phyloP scores from a whole-genome alignment of 1,139 yeast genomes.

The Diutina ranongensis region DNA sequence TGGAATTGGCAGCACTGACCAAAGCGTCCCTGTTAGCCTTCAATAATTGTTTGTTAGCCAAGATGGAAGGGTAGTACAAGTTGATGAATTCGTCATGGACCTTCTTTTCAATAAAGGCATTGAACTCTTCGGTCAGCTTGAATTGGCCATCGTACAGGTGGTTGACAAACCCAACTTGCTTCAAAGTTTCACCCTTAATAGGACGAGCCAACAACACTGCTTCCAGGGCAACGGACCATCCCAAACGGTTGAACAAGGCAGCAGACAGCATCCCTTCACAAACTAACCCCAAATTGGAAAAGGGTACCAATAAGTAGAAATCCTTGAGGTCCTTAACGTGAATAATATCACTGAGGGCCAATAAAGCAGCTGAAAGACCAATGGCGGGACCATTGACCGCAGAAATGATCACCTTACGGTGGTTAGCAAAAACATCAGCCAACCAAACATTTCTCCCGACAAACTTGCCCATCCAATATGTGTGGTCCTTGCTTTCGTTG shows the following conservation, averaged over 20 bases:
- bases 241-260: conserved; percentile 59
- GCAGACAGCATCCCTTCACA: conserved; percentile 75
- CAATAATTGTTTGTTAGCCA: conserved; percentile 50
- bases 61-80: conserved; percentile 48
- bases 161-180: conserved; percentile 50
- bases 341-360: conserved; percentile 64
- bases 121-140: conserved; percentile 48
- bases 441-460: conserved; percentile 64
- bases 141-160: conserved; percentile 31
- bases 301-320: conserved; percentile 61
- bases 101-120: conserved; percentile 35
- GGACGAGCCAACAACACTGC: conserved; percentile 64
- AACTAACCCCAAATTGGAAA: conserved; percentile 73
- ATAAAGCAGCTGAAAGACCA: conserved; percentile 68
- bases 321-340: conserved; percentile 51
- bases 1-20: conserved; percentile 42
- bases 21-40: conserved; percentile 35
- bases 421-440: conserved; percentile 60
- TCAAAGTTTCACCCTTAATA: conserved; percentile 46
- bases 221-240: conserved; percentile 64
- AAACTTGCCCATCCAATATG: conserved; percentile 48
- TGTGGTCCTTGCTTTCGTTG: conserved; percentile 21
- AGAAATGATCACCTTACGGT: conserved; percentile 58
- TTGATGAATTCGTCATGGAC: conserved; percentile 33
- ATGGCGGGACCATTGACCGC: conserved; percentile 85